These are phyloP conservation scores for Metschnikowia peoriensis DNA, from an alignment of 805 yeast genomes.

Conservation along the genomic window DNA sequence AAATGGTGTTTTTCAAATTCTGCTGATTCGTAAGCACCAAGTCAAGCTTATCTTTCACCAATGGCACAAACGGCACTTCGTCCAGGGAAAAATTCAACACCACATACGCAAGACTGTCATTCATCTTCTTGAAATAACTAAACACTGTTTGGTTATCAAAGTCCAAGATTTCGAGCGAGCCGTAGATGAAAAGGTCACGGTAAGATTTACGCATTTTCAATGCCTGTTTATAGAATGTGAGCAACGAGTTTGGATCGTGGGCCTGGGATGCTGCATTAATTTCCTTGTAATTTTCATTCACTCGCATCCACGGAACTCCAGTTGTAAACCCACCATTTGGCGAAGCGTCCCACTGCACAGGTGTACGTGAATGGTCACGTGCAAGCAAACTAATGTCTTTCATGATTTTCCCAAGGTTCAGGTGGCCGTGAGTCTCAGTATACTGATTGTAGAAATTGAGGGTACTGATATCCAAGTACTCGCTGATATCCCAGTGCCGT, in stretches of 20 bases:
- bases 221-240: conserved; percentile 45
- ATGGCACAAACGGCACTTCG: conserved; percentile 8
- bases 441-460: conserved; percentile 40
- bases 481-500: conserved; percentile 44
- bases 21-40: conserved; percentile 30
- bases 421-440: conserved; percentile 23
- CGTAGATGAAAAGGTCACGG: conserved; percentile 46
- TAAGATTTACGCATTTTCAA: conserved; percentile 43
- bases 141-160: conserved; percentile 39
- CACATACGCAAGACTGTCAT: conserved; percentile 24
- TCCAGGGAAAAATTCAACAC: conserved; percentile 25
- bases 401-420: conserved; percentile 25
- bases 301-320: conserved; percentile 52
- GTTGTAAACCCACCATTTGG: conserved; percentile 48
- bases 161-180: conserved; percentile 45
- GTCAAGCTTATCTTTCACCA: conserved; percentile 24
- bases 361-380: conserved; percentile 55
- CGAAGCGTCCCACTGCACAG: conserved; percentile 52
- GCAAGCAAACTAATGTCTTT: conserved; percentile 38
- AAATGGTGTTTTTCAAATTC: conserved; percentile 9
- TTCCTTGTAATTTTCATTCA: conserved; percentile 48
- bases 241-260: conserved; percentile 45
- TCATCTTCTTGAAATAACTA: conserved; percentile 39
- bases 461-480: conserved; percentile 51
- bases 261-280: conserved; percentile 49